phyloP scores from a whole-genome alignment of 805 yeast genomes.

The Lachancea cidri region DNA sequence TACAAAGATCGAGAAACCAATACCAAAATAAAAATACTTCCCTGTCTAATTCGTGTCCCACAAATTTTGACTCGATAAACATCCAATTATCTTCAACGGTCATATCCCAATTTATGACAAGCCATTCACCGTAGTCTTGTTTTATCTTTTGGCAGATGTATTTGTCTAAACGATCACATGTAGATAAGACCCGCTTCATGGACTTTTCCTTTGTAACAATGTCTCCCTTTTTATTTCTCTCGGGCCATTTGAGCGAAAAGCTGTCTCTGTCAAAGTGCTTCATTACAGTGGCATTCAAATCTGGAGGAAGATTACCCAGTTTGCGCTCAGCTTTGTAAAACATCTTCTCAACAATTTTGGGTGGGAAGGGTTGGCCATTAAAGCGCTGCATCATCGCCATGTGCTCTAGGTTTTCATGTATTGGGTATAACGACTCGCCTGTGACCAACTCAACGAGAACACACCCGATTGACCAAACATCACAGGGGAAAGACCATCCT shows the following conservation, averaged over 20 bases:
- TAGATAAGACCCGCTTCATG: conserved; percentile 27
- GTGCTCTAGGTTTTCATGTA: conserved; percentile 93
- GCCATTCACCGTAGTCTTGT: conserved; percentile 24
- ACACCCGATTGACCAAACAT: conserved; percentile 95
- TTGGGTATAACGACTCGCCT: conserved; percentile 91
- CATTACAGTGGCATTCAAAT: conserved; percentile 29
- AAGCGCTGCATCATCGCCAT: conserved; percentile 90
- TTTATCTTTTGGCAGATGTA: conserved; percentile 26
- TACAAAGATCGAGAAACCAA: conserved; percentile 65
- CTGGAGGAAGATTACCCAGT: conserved; percentile 31
- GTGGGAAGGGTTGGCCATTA: conserved; percentile 47
- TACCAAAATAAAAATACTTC: conserved; percentile 80
- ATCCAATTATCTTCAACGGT: conserved; percentile 30
- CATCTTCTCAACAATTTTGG: conserved; percentile 32
- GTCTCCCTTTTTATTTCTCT: conserved; percentile 25
- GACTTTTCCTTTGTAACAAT: conserved; percentile 27
- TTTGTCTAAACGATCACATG: conserved; percentile 29
- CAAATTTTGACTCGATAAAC: conserved; percentile 16
- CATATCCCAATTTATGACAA: conserved; percentile 29
- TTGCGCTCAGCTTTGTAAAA: conserved; percentile 29
- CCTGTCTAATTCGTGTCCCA: conserved; percentile 34
- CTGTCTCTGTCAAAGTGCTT: conserved; percentile 27
- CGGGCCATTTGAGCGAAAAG: conserved; percentile 28
- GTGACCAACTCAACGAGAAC: conserved; percentile 84
- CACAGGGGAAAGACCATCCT: conserved; percentile 98